Evolutionary conservation across 177 flowering plant genomes (phyloP).

Genomic region (Vitis hybrid): DNA sequence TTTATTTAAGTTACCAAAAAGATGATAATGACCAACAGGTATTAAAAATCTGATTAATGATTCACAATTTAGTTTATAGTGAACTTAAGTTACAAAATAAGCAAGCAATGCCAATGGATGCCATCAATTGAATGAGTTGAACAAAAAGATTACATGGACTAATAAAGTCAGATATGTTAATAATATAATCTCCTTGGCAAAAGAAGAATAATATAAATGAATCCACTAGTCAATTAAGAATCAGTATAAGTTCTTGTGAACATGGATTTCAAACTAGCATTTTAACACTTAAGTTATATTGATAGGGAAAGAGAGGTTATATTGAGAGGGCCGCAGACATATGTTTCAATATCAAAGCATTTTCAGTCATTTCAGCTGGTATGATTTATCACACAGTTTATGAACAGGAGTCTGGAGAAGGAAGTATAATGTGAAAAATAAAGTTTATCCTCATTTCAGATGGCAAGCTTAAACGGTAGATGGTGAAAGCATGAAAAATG

Average conservation of each 20-base stretch:
- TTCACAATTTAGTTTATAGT: conserved; percentile 5
- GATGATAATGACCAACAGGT: neutral
- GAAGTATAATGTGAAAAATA: neutral
- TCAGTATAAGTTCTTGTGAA: neutral
- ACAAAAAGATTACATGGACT: neutral
- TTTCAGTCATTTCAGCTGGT: neutral
- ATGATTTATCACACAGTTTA: neutral
- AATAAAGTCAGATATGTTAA: neutral
- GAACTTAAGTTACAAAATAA: neutral
- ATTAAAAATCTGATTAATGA: neutral
- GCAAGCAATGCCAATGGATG: neutral
- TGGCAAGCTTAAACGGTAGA: too few species aligned
- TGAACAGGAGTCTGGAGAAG: neutral
- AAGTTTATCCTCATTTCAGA: neutral
- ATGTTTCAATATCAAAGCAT: conserved; percentile 1
- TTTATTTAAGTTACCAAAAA: neutral
- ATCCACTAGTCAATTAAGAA: neutral
- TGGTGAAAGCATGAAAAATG: too few species aligned
- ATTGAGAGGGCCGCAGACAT: neutral
- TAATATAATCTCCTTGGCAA: neutral
- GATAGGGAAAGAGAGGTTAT: too few species aligned
- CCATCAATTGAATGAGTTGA: neutral
- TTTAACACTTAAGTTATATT: too few species aligned
- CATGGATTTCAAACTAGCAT: too few species aligned
- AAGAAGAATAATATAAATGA: too few species aligned